These are phyloP conservation scores for Harrya chromipes DNA, from an alignment of 768 basidiomycete species.

Conservation along the genomic window DNA sequence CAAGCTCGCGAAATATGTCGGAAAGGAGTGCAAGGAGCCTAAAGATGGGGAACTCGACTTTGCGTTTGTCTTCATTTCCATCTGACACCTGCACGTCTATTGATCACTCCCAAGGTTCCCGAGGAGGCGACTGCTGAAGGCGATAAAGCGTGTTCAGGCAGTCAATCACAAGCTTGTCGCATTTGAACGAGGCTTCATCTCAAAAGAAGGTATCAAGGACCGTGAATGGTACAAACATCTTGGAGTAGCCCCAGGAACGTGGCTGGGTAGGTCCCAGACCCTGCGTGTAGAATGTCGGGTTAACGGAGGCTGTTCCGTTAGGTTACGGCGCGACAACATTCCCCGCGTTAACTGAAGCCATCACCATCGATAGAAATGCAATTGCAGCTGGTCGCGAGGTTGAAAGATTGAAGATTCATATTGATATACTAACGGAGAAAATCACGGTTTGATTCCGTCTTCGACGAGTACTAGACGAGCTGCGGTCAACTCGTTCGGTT, in stretches of 20 bases:
- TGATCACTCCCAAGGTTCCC: conserved; percentile 17
- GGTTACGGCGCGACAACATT: conserved; percentile 87
- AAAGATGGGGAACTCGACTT: conserved; percentile 4
- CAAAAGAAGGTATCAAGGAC: conserved; percentile 72
- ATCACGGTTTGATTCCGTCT: conserved; percentile 16
- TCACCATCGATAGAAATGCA: conserved; percentile 65
- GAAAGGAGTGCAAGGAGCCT: conserved; percentile 20
- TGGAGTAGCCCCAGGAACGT: conserved; percentile 88
- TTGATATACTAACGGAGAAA: conserved; percentile 47
- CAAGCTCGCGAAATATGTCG: conserved; percentile 35
- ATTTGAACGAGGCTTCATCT: conserved; percentile 84
- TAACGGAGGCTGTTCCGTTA: conserved; percentile 25
- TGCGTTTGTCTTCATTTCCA: conserved; percentile 10
- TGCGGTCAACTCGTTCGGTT: too few relatives aligned
- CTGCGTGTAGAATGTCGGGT: neutral
- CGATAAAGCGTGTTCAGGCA: conserved; percentile 52
- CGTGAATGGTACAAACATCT: conserved; percentile 89
- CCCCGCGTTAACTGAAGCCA: conserved; percentile 77
- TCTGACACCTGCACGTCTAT: neutral
- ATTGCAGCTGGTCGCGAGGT: conserved; percentile 63
- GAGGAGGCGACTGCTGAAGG: conserved; percentile 45
- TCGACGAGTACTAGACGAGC: too few relatives aligned
- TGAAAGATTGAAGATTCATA: conserved; percentile 49
- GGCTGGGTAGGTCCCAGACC: conserved; percentile 55
- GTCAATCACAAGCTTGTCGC: conserved; percentile 66